Evolutionary conservation across 192 early-diverging fungal genomes (phyloP), one percentile per base, ranked within the genome.

Genomic region (Coemansia sp.): DNA sequence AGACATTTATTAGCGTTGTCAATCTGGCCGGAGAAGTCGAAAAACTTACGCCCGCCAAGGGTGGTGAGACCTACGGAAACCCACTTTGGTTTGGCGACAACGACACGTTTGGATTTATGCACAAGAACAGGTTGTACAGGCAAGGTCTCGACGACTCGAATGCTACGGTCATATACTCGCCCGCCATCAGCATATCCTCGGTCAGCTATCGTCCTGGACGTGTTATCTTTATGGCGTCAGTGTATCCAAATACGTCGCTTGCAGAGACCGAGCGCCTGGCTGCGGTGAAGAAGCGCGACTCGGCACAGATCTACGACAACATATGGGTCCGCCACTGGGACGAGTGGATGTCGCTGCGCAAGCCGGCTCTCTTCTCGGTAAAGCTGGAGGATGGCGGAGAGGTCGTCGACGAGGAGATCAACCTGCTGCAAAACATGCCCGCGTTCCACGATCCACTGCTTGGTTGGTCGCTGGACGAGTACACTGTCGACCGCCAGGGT

Each of bases 291-390:
- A 36, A 55, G 29, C 71, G 70, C 26, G 84, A 87, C 48, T 73
- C 82, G 17, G 89, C 83, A n/a, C 46, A 79, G 22, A 81, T 79
- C 18, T 89, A 73, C 62, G 85, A 90, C 50, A 62, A 84, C 11
- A 65, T 92, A 42, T 89, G 87, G 85, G 83, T 88, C 27, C 76
- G 89, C 37, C 90, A 92, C 56, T 91, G 89, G 88, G 87, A 90
- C 59, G 66, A 71, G 8, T 87, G 82, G 64, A 76, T 82, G 36
- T 59, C 77, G 12, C 56, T 76, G 22, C 80, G 83, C 62, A 62
- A 65, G 27, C 57, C 64, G 4, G 53, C 58, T 9, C 48, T 78
- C 38, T 71, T 68, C 36, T 19, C 65, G 1, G 56, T 50, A 4
- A 12, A 52, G 1, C 11, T 53, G 39, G 56, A 87, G 79, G 41